These are phyloP conservation scores for Aspergillus ustus DNA, from an alignment of 2,329 filamentous ascomycete genomes.

Conservation along the genomic window DNA sequence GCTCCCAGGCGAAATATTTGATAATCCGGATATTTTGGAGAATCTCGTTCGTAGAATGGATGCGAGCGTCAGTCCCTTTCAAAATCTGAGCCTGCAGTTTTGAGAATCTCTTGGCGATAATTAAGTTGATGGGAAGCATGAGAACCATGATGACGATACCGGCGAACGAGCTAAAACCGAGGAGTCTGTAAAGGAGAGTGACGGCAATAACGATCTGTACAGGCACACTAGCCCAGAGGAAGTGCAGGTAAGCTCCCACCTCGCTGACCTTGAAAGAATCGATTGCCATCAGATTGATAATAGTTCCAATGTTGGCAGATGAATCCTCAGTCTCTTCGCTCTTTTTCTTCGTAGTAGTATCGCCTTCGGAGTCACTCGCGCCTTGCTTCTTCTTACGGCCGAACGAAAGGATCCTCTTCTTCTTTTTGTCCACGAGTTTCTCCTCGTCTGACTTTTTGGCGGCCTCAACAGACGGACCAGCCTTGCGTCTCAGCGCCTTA, in stretches of 20 bases:
- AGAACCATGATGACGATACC: constrained; percentile 89
- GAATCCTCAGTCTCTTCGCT: constrained; percentile 56
- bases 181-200: constrained; percentile 80
- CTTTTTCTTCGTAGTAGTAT: constrained; percentile 26
- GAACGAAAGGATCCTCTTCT: constrained; percentile 57
- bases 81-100: constrained; percentile 89
- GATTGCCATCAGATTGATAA: constrained; percentile 99
- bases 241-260: constrained; percentile 92
- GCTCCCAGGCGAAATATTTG: constrained; percentile 99
- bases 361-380: constrained; percentile 27
- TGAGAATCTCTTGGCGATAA: constrained; percentile 83
- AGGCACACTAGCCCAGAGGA: constrained; percentile 88
- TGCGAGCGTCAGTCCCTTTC: constrained; percentile 90
- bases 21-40: constrained; percentile 98
- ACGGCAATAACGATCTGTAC: constrained; percentile 85
- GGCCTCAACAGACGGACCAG: constrained; percentile 76
- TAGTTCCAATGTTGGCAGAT: constrained; percentile 93
- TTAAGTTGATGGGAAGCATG: constrained; percentile 87
- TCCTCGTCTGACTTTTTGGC: constrained; percentile 65
- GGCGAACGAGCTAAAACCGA: constrained; percentile 91
- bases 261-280: constrained; percentile 99
- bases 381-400: constrained; percentile 60
- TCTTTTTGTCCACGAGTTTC: constrained; percentile 40
- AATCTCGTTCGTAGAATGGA: constrained; percentile 95
- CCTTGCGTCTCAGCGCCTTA: constrained; percentile 90